Base-by-base conservation (phyloP, 2,329 filamentous ascomycete species). In the Emergomyces pasteurianus region DNA sequence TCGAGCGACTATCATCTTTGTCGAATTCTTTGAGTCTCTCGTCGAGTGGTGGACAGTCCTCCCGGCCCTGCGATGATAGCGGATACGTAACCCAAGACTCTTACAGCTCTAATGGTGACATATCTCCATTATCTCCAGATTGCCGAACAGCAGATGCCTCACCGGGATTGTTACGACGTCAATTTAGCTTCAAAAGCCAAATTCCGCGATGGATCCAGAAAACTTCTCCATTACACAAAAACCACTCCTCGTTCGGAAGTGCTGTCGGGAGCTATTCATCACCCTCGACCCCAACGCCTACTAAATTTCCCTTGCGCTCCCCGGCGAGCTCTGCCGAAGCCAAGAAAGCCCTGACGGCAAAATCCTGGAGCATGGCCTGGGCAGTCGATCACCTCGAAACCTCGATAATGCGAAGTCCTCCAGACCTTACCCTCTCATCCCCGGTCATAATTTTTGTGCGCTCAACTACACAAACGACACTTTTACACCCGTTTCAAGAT, bases 301-400 rank as follows among this genome's bases (percentile, higher is more conserved):
- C 56, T 10, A 36, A 21, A 18, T 50, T 49, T 49, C 16, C 28
- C 28, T 47, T 49, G 7, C 16, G 8, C 26, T 49, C 57, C 14
- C n/a, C 57, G 4, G 47, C 31, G 10, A 38, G 64, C 0, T 69
- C 71, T 2, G 65, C 63, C 12, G 65, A 62, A 2, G 68, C 67
- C 1, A 68, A 72, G 8, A 69, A 70, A 42, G 68, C 69, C 26
- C 66, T 68, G 36, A 46, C 70, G 14, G 67, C 69, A 42, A 73
- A 71, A 53, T 69, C 68, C 63, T 72, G 72, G 71, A 70, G 74
- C 58, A 71, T 74, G 54, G 73, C 75, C 60, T 75, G 73, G 73
- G 71, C 72, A 5, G 65, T 75, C 1, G 70, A 74, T 38, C 71
- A 75, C 63, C 67, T 75, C 28, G 73, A 75, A 14, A 66, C 71